Conservation (phyloP, 805 yeast genomes). For the Teunomyces funiuensis region DNA sequence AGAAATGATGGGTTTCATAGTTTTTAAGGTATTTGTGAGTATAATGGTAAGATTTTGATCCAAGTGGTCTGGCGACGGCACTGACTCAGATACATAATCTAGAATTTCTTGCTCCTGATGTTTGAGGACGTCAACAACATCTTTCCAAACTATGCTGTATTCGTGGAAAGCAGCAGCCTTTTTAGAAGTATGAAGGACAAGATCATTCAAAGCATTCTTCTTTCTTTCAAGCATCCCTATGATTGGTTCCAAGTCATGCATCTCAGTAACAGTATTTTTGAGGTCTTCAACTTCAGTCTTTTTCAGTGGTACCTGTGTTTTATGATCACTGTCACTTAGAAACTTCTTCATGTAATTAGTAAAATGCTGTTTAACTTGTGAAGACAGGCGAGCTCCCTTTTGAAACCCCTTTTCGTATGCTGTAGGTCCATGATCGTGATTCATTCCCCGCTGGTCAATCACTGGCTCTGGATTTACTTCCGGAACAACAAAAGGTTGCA, state of each 20-base stretch:
- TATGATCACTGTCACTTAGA: background rate
- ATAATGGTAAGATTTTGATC: background rate
- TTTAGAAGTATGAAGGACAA: slow-evolving; percentile 23
- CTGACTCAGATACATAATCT: slow-evolving; percentile 11
- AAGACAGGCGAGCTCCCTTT: slow-evolving; percentile 32
- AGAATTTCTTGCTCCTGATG: slow-evolving; percentile 27
- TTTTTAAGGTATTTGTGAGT: background rate
- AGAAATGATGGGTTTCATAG: background rate
- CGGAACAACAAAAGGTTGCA: slow-evolving; percentile 19
- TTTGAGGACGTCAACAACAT: slow-evolving; percentile 19
- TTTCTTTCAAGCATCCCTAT: slow-evolving; percentile 28
- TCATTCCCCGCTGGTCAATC: background rate
- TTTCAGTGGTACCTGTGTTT: background rate
- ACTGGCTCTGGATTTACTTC: slow-evolving; percentile 5
- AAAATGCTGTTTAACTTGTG: slow-evolving; percentile 8
- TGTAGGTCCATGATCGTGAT: slow-evolving; percentile 24
- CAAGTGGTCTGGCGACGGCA: slow-evolving; percentile 4
- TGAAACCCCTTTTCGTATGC: slow-evolving; percentile 38
- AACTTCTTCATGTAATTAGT: slow-evolving; percentile 10
- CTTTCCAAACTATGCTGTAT: slow-evolving; percentile 29
- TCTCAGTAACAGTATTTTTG: slow-evolving; percentile 32
- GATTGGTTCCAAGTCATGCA: slow-evolving; percentile 36
- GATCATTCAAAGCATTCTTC: slow-evolving; percentile 26
- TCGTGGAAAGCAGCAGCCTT: slow-evolving; percentile 30
- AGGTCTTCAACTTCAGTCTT: background rate